Percentiles rank a stretch among this genome's conserved stretches.
Evolutionary conservation across 2,329 filamentous ascomycete species (phyloP).

Genomic region (Stachybotrys elegans): DNA sequence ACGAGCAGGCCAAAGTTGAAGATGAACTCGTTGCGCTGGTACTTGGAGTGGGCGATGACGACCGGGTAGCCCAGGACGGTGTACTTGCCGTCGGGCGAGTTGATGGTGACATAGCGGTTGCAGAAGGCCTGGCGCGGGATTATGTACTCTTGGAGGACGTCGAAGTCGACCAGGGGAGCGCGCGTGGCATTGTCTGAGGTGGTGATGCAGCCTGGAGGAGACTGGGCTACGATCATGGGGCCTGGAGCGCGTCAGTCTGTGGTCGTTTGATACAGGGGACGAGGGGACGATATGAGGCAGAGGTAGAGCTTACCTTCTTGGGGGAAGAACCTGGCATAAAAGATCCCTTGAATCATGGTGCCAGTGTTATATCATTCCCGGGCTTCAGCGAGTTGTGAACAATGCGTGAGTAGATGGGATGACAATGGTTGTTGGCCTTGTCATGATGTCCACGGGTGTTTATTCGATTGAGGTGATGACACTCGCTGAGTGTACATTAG

Average conservation of each 20-base stretch:
- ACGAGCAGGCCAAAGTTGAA: slow-evolving; percentile 95
- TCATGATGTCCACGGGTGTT: no score
- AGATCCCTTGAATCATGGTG: slow-evolving; percentile 63
- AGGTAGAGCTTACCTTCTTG: slow-evolving; percentile 50
- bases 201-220: slow-evolving; percentile 58
- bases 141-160: slow-evolving; percentile 83
- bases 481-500: no score
- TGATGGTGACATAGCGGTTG: slow-evolving; percentile 81
- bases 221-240: slow-evolving; percentile 59
- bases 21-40: slow-evolving; percentile 92
- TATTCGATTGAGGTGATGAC: no score
- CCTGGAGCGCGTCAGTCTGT: slow-evolving; percentile 35
- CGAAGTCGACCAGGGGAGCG: slow-evolving; percentile 73
- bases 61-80: slow-evolving; percentile 84
- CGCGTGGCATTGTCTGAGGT: slow-evolving; percentile 28
- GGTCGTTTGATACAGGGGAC: background rate
- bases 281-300: background rate
- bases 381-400: no score
- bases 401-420: no score
- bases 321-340: slow-evolving; percentile 65
- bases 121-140: slow-evolving; percentile 94
- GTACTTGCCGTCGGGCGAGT: slow-evolving; percentile 64
- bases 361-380: no score
- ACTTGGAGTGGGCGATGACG: slow-evolving; percentile 75
- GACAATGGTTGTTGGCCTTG: no score